A percentile compares a stretch with the other conserved stretches of the same genome.
Conservation (phyloP, 805 yeast genomes). For the Candida tammaniensis region DNA sequence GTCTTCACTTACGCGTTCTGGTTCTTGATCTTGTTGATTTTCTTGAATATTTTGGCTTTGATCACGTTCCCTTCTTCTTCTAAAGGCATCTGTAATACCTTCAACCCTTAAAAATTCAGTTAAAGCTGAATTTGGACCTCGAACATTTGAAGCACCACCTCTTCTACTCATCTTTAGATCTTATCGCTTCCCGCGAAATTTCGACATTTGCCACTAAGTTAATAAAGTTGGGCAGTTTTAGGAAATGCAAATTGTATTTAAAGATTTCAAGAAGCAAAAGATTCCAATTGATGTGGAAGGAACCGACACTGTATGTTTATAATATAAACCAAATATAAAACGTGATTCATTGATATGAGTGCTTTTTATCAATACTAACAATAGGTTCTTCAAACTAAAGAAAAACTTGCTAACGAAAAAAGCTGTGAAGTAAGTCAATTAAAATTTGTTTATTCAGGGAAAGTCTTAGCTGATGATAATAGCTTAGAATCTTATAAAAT, state of each 20-base stretch:
- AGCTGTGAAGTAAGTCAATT: conserved; percentile 58
- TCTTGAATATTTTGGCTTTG: conserved; percentile 5
- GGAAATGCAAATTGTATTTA: conserved; percentile 73
- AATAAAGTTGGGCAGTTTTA: no score
- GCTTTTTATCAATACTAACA: conserved; percentile 2
- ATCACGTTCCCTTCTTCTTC: conserved; percentile 31
- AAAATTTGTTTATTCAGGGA: conserved; percentile 89
- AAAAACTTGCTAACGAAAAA: conserved; percentile 64
- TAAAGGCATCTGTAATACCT: conserved; percentile 82
- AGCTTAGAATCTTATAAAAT: conserved; percentile 69
- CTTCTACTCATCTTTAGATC: conserved; percentile 14
- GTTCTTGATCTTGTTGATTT: background rate
- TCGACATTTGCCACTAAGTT: conserved; percentile 5
- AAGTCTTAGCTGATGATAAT: conserved; percentile 82
- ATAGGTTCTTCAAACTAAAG: conserved; percentile 65
- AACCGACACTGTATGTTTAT: conserved; percentile 55
- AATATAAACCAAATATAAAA: no score
- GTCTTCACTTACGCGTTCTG: background rate
- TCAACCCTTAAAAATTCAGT: conserved; percentile 86
- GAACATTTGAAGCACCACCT: conserved; percentile 21
- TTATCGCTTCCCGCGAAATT: conserved; percentile 2
- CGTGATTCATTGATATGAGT: conserved; percentile 2
- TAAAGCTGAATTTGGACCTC: conserved; percentile 81
- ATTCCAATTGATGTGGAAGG: conserved; percentile 76
- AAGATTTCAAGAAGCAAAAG: conserved; percentile 90